Percentiles rank a stretch among this genome's conserved stretches.
Evolutionary conservation across 2,329 filamentous ascomycete species (phyloP).

Genomic region (Fusarium nurragi): DNA sequence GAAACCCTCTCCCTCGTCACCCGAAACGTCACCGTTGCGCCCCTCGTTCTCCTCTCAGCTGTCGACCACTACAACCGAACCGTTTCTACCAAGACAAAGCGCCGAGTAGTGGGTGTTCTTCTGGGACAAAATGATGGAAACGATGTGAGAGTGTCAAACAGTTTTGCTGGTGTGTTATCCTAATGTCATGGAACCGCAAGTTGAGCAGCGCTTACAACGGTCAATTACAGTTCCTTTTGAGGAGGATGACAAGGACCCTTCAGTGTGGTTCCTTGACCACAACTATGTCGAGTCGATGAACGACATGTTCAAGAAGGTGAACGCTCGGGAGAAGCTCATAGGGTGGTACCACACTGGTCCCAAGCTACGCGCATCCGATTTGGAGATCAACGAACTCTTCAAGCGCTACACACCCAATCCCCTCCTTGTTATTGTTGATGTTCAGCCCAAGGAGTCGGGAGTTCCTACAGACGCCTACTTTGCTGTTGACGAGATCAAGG

Average conservation of each 20-base stretch:
- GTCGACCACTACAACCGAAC: slow-evolving; percentile 98
- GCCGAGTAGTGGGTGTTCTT: slow-evolving; percentile 92
- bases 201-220: slow-evolving; percentile 26
- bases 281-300: slow-evolving; percentile 99
- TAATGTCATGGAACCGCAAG: slow-evolving; percentile 6
- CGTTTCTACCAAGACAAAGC: slow-evolving; percentile 83
- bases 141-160: slow-evolving; percentile 97
- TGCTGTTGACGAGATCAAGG: slow-evolving; percentile 99
- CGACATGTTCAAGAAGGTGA: slow-evolving; percentile 99
- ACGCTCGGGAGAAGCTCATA: slow-evolving; percentile 97
- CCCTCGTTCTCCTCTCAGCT: slow-evolving; percentile 94
- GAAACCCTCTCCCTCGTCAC: slow-evolving; percentile 95
- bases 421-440: slow-evolving; percentile 95
- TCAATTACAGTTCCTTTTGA: slow-evolving; percentile 84
- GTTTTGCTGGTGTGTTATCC: slow-evolving; percentile 81
- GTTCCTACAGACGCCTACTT: slow-evolving; percentile 99
- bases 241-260: slow-evolving; percentile 98
- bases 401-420: slow-evolving; percentile 99
- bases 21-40: slow-evolving; percentile 95
- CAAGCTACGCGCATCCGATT: slow-evolving; percentile 93
- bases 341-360: slow-evolving; percentile 99
- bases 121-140: slow-evolving; percentile 96
- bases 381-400: slow-evolving; percentile 99
- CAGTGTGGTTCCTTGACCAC: slow-evolving; percentile 99
- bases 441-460: slow-evolving; percentile 96